A percentile compares a stretch with the other conserved stretches of the same genome.
Evolutionary conservation across 1,284 basidiomycete genomes (phyloP).

Genomic region (Ceratobasidium sp.): DNA sequence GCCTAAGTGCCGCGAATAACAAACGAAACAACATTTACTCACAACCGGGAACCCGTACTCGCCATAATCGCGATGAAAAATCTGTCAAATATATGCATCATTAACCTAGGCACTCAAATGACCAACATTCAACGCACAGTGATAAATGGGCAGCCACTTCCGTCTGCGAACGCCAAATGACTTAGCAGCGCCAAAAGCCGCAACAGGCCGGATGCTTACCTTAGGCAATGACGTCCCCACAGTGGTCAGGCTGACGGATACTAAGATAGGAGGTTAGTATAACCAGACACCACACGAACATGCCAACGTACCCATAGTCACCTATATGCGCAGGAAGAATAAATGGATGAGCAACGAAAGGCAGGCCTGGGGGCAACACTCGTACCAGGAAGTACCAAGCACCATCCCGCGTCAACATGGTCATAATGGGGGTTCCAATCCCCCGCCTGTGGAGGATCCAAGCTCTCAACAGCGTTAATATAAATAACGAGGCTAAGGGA

Average conservation of each 20-base stretch:
- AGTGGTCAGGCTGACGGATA: constrained; percentile 25
- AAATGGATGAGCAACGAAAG: background rate
- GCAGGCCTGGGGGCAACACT: background rate
- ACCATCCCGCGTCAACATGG: constrained; percentile 29
- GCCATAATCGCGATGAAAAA: constrained; percentile 32
- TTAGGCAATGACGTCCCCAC: constrained; percentile 30
- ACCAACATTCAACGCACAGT: background rate
- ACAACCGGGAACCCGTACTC: constrained; percentile 33
- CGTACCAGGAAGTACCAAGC: constrained; percentile 43
- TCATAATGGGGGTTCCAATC: constrained; percentile 27
- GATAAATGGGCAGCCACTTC: constrained; percentile 37
- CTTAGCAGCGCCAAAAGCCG: background rate
- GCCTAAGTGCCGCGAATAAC: background rate
- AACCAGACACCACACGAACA: background rate
- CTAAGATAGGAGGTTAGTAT: background rate
- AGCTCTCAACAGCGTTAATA: constrained; percentile 16
- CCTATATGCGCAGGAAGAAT: constrained; percentile 22
- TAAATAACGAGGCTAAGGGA: constrained; percentile 20
- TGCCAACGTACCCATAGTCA: constrained; percentile 31
- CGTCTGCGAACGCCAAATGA: constrained; percentile 2
- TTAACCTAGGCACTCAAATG: too few relatives aligned
- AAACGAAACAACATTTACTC: background rate
- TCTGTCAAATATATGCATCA: background rate
- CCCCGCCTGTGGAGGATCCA: constrained; percentile 25
- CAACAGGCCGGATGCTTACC: background rate